phyloP scores from a whole-genome alignment of 495 filamentous ascomycete species.

The Penicillium canariense region DNA sequence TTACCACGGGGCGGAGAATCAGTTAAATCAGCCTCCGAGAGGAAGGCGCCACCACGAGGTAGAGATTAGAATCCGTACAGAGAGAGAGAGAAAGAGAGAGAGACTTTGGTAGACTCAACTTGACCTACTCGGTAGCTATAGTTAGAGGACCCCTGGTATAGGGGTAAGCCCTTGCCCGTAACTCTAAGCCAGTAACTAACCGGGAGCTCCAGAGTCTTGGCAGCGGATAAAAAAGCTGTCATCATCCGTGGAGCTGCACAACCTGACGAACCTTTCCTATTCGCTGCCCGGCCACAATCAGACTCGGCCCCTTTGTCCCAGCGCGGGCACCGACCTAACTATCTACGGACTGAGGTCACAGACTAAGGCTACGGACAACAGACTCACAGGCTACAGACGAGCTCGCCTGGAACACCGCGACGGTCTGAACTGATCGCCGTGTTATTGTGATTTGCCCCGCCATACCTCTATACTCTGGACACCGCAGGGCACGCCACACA shows the following conservation, averaged over 20 bases:
- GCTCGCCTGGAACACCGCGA: not conserved
- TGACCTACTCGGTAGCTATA: too few relatives aligned
- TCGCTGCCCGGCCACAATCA: not conserved
- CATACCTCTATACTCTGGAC: too few relatives aligned
- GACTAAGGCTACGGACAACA: too few relatives aligned
- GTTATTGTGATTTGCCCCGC: too few relatives aligned
- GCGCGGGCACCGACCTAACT: too few relatives aligned
- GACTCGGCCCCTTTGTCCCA: too few relatives aligned
- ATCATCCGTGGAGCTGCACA: not conserved
- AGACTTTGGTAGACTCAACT: too few relatives aligned
- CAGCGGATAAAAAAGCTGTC: not conserved
- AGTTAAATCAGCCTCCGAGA: not conserved
- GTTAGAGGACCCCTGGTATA: too few relatives aligned
- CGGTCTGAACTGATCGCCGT: too few relatives aligned
- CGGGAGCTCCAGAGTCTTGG: not conserved
- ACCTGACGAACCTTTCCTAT: not conserved
- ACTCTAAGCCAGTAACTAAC: not conserved
- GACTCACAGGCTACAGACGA: too few relatives aligned
- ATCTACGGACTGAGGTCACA: too few relatives aligned
- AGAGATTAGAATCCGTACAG: not conserved
- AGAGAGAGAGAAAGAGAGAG: not conserved
- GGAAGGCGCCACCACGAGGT: not conserved
- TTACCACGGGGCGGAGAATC: not conserved
- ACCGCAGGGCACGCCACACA: too few relatives aligned
- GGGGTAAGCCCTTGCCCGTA: not conserved